Percentiles rank a stretch among this genome's conserved stretches.
These are phyloP conservation scores for Vigna hirtella DNA, from an alignment of 306 rosid genomes.

Conservation along the genomic window DNA sequence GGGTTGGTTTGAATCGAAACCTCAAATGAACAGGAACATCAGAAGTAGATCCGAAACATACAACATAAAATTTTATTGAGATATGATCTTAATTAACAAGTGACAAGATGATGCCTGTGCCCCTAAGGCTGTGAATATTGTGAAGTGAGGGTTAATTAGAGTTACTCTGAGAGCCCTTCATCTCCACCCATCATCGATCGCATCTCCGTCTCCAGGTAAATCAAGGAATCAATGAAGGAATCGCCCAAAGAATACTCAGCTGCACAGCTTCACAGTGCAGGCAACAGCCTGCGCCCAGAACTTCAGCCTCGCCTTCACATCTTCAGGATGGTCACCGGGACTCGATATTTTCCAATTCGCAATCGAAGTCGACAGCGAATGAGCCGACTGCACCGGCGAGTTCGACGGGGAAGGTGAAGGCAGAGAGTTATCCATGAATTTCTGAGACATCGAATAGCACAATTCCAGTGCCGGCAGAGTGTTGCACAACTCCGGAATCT, in stretches of 20 bases:
- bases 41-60: not conserved
- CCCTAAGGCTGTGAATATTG: no score
- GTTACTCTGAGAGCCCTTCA: not conserved
- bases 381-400: not conserved
- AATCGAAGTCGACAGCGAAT: not conserved
- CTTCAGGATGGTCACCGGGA: conserved; percentile 90
- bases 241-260: not conserved
- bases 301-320: conserved; percentile 92
- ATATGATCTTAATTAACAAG: no score
- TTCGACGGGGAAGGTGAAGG: not conserved
- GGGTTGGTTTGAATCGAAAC: no score
- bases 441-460: conserved; percentile 84
- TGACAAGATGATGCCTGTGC: no score
- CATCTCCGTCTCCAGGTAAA: no score
- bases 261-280: conserved; percentile 85
- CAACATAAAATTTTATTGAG: no score
- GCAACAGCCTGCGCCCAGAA: conserved; percentile 97
- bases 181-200: no score
- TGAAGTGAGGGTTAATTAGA: no score
- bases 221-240: no score
- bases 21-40: no score
- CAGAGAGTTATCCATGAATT: conserved; percentile 46
- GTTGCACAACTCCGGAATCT: conserved; percentile 87
- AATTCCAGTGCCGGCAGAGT: conserved; percentile 88
- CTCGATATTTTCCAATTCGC: conserved; percentile 92